Conservation (phyloP, 1,139 yeast genomes). For the Saccharomyces hybrid region DNA sequence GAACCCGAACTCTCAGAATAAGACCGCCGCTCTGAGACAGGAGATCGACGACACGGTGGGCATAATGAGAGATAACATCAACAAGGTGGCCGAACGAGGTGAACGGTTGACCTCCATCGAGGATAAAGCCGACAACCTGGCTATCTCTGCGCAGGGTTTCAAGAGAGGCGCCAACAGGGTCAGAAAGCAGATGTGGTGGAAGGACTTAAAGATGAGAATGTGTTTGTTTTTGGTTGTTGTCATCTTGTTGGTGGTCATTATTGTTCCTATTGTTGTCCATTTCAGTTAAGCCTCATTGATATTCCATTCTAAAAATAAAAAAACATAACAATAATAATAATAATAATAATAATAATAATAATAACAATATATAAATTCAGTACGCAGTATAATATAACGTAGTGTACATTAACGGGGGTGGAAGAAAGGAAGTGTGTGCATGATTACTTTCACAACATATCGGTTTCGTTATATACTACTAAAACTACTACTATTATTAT, state of each 20-base stretch:
- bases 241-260: conserved; percentile 75
- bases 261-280: conserved; percentile 91
- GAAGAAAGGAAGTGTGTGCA: neutral
- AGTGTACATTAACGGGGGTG: neutral
- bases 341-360: neutral
- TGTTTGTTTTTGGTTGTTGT: conserved; percentile 78
- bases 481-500: neutral
- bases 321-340: neutral
- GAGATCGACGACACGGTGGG: conserved; percentile 97
- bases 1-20: conserved; percentile 36
- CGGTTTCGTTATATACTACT: neutral
- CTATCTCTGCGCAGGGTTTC: conserved; percentile 90
- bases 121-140: conserved; percentile 88
- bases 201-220: conserved; percentile 93
- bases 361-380: neutral
- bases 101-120: conserved; percentile 89
- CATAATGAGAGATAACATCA: conserved; percentile 94
- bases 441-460: neutral
- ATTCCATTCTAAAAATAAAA: neutral
- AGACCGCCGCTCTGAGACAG: conserved; percentile 81
- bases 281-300: conserved; percentile 39
- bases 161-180: conserved; percentile 96
- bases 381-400: neutral
- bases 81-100: conserved; percentile 90
- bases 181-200: conserved; percentile 99